These are phyloP conservation scores for Trametes gibbosa DNA, from an alignment of 768 basidiomycete species.

Conservation along the genomic window DNA sequence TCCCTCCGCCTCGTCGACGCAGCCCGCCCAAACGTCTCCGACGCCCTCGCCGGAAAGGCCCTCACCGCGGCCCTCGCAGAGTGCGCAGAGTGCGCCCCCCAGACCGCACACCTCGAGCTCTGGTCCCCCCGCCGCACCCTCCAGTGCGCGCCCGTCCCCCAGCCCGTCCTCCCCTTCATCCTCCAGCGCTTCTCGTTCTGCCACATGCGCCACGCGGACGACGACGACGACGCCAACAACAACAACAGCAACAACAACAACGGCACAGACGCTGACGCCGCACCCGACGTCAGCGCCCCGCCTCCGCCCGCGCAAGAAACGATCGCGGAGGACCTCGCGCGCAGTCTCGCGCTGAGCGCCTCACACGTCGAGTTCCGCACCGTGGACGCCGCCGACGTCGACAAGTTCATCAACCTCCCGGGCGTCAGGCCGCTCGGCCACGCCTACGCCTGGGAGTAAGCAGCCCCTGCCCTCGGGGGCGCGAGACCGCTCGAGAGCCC, in stretches of 20 bases:
- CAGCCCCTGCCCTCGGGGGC: too few relatives aligned
- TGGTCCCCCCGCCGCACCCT: neutral
- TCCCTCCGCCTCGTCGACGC: neutral
- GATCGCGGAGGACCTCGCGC: too few relatives aligned
- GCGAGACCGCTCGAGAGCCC: too few relatives aligned
- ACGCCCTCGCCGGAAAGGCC: neutral
- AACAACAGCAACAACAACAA: too few relatives aligned
- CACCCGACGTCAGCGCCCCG: too few relatives aligned
- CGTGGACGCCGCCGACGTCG: neutral
- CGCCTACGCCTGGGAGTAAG: neutral
- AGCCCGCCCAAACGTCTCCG: neutral
- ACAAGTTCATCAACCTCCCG: neutral
- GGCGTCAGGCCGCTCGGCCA: neutral
- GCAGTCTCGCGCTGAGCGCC: too few relatives aligned
- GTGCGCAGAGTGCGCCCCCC: neutral
- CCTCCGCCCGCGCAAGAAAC: neutral
- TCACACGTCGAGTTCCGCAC: neutral
- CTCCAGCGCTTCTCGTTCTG: neutral
- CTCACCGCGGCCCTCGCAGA: neutral
- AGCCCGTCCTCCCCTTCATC: too few relatives aligned
- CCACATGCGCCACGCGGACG: neutral
- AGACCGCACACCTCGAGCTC: neutral
- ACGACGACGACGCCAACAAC: neutral
- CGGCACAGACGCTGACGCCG: too few relatives aligned
- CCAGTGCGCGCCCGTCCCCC: neutral